These are phyloP conservation scores for Aspergillus novofumigatus DNA, from an alignment of 2,329 filamentous ascomycete genomes.

Conservation along the genomic window DNA sequence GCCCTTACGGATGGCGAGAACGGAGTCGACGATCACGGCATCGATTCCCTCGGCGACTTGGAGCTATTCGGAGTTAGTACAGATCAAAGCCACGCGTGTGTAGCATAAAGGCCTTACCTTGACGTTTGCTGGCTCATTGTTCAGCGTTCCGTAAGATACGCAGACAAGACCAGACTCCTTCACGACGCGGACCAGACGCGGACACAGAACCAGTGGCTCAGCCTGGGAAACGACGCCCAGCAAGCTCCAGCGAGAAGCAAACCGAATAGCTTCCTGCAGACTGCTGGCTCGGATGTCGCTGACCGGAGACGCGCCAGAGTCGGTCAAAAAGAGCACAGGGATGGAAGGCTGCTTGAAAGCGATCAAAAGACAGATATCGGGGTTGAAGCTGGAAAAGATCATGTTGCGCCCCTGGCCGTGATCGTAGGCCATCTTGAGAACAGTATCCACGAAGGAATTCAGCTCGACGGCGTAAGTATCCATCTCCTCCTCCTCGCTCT, in stretches of 20 bases:
- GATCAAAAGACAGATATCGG: constrained; percentile 88
- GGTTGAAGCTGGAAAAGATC: constrained; percentile 96
- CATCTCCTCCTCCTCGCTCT: constrained; percentile 94
- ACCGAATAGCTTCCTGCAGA: constrained; percentile 91
- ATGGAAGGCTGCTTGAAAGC: constrained; percentile 98
- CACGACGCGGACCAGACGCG: constrained; percentile 82
- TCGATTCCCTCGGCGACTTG: constrained; percentile 96
- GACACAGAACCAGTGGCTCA: constrained; percentile 82
- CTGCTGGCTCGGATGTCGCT: constrained; percentile 88
- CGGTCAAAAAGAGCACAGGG: constrained; percentile 88
- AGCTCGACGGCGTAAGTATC: constrained; percentile 93
- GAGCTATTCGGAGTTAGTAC: constrained; percentile 46
- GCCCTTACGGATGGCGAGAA: constrained; percentile 87
- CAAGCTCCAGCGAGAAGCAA: constrained; percentile 91
- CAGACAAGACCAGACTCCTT: constrained; percentile 93
- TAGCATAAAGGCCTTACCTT: constrained; percentile 58
- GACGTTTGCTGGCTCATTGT: constrained; percentile 83
- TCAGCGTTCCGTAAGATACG: constrained; percentile 86
- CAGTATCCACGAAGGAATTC: constrained; percentile 93
- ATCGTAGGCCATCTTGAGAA: constrained; percentile 86
- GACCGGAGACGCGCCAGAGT: constrained; percentile 75
- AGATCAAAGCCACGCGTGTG: neutral
- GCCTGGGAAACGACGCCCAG: constrained; percentile 87
- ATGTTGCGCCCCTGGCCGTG: constrained; percentile 78
- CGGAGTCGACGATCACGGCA: constrained; percentile 93